Conservation (phyloP, 1,284 basidiomycete genomes). For the Trichosporon sp. region DNA sequence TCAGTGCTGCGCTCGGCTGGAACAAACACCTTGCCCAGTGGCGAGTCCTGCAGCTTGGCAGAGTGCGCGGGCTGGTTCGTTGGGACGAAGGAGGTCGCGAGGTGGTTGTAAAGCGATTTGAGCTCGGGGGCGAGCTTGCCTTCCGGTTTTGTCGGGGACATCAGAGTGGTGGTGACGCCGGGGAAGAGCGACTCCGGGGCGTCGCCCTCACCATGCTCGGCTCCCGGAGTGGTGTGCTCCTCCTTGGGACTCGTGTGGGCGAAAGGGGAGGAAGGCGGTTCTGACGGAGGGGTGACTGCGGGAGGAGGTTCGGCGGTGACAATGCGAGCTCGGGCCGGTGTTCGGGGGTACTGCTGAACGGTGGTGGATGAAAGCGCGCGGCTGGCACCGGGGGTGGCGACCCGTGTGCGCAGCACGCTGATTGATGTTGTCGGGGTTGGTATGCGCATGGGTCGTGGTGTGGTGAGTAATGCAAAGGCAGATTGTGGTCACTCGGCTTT, state of each 20-base stretch:
- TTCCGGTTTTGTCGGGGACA: conserved; percentile 20
- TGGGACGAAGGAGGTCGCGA: conserved; percentile 31
- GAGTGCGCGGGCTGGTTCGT: conserved; percentile 29
- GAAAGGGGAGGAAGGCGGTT: not conserved
- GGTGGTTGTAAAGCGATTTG: conserved; percentile 33
- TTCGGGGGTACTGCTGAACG: not conserved
- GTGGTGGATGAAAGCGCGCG: not conserved
- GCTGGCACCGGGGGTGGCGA: not conserved
- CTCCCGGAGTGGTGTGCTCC: conserved; percentile 10
- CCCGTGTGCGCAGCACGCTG: conserved; percentile 22
- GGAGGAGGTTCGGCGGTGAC: not conserved
- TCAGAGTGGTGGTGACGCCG: conserved; percentile 30
- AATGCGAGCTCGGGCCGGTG: conserved; percentile 6
- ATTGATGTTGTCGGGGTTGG: conserved; percentile 21
- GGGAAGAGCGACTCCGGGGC: conserved; percentile 23
- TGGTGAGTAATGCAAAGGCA: not conserved
- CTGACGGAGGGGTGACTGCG: not conserved
- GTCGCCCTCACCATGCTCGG: conserved; percentile 4
- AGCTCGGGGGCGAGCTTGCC: conserved; percentile 26
- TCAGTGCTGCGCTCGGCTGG: conserved; percentile 16
- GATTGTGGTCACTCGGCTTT: conserved; percentile 16
- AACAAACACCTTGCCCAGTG: conserved; percentile 8
- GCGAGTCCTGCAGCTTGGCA: conserved; percentile 14
- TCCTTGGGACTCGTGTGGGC: not conserved
- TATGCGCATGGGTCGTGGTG: conserved; percentile 24